A percentile compares a stretch with the other conserved stretches of the same genome.
phyloP scores from a whole-genome alignment of 2,329 filamentous ascomycete species.

The Moelleriella libera region DNA sequence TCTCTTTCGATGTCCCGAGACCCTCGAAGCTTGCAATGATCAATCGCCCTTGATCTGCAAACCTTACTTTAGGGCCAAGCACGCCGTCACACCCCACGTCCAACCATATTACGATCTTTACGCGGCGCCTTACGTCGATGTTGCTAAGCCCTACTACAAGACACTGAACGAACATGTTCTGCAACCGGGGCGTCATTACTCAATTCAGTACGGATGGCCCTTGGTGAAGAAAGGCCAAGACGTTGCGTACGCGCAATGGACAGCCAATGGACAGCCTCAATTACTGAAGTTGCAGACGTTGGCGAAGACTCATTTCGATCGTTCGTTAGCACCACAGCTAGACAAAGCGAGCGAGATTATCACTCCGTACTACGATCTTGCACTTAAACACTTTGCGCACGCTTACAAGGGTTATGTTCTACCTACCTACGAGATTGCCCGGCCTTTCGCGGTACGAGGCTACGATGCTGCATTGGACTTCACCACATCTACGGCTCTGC shows the following conservation, averaged over 20 bases:
- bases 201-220: conserved; percentile 62
- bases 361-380: conserved; percentile 59
- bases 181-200: conserved; percentile 51
- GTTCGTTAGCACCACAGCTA: conserved; percentile 61
- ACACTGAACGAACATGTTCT: conserved; percentile 49
- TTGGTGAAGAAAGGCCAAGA: conserved; percentile 51
- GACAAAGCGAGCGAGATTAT: conserved; percentile 41
- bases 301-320: conserved; percentile 52
- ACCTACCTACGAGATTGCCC: conserved; percentile 59
- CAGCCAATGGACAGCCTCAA: conserved; percentile 62
- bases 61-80: conserved; percentile 59
- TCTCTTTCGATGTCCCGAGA: conserved; percentile 68
- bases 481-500: conserved; percentile 54
- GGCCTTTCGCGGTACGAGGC: conserved; percentile 57
- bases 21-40: conserved; percentile 51
- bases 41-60: conserved; percentile 67
- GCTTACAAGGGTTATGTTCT: conserved; percentile 60
- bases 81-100: conserved; percentile 54
- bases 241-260: conserved; percentile 62
- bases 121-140: conserved; percentile 67
- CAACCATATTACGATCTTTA: conserved; percentile 79
- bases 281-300: conserved; percentile 49
- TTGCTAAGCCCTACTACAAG: conserved; percentile 62
- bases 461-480: conserved; percentile 56
- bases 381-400: conserved; percentile 46